Percentiles rank a stretch among this genome's conserved stretches.
These are phyloP conservation scores for Arctostaphylos glauca DNA, from an alignment of 148 eudicot genomes.

Conservation along the genomic window DNA sequence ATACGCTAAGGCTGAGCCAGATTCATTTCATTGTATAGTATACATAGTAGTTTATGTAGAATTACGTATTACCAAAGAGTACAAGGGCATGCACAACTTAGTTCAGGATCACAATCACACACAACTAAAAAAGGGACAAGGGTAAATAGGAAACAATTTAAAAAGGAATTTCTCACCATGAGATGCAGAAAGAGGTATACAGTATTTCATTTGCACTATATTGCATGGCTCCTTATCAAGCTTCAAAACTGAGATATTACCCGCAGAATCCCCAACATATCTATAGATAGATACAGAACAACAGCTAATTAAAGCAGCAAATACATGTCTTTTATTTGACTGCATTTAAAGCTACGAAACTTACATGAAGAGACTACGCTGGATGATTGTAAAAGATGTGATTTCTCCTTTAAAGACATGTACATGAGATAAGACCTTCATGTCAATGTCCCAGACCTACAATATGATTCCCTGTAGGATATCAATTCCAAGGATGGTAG, in stretches of 20 bases:
- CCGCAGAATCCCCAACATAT: constrained; percentile 71
- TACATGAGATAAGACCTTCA: constrained; percentile 45
- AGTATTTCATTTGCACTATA: constrained; percentile 65
- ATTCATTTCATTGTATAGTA: background rate
- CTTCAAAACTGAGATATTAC: constrained; percentile 73
- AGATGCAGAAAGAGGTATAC: constrained; percentile 70
- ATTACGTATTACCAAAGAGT: background rate
- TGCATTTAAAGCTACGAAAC: constrained; percentile 14
- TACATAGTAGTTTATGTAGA: background rate
- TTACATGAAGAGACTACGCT: constrained; percentile 64
- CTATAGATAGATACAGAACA: constrained; percentile 33
- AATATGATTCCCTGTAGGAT: constrained; percentile 13
- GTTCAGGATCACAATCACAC: background rate
- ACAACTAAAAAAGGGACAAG: background rate
- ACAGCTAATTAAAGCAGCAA: background rate
- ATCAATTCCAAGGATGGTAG: background rate
- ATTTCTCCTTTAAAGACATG: constrained; percentile 57
- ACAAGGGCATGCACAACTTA: background rate
- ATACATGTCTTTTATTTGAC: background rate
- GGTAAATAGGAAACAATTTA: background rate
- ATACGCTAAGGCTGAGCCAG: background rate
- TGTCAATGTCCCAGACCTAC: constrained; percentile 89
- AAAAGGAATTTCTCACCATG: constrained; percentile 50
- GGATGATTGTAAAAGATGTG: constrained; percentile 62
- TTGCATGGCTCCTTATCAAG: constrained; percentile 42